Base-by-base conservation (phyloP, 2,329 filamentous ascomycete species). In the Albophoma yamanashiensis region DNA sequence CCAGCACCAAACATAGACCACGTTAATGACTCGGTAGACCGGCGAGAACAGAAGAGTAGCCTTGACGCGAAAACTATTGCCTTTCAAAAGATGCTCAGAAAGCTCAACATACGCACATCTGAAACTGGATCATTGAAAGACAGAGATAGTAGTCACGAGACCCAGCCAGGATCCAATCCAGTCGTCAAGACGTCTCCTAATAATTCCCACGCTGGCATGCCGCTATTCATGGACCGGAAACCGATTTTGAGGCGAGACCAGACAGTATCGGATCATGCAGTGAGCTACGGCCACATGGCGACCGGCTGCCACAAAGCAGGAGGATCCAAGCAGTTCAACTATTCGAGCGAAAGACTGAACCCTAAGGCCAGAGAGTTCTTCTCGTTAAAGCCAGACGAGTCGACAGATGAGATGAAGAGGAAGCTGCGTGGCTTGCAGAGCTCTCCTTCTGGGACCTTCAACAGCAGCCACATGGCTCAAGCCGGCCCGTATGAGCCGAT, bases 31-130 rank as follows among this genome's bases (percentile, higher is more conserved):
- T 11, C 31, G 17, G 12, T 8, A 17, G 4, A 9, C 11, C 2
- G 50, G 5, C 11, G 36, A 1, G 50, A 34, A 22, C 50, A 8
- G 20, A 55, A 22, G 31, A 22, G 25, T 50, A 53, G 4, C 27
- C 53, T 59, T 12, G 53, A 61, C 22, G 58, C 58, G n/a, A 64
- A 63, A 52, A 61, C 68, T 20, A 59, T 52, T 3, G 70, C 65
- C 7, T 73, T 72, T 47, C 59, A 68, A 40, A 67, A 59, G 27
- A 59, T 73, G 58, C 56, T 73, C 4, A 56, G 66, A 14, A 73
- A 66, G 34, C 67, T 73, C 31, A 65, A 66, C 0, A 62, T 57
- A 27, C 53, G 58, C 20, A 53, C 58, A 15, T 38, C 57, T 9
- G 55, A 55, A n/a, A 56, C 50, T 11, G 59, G 53, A n/a, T n/a